Evolutionary conservation across 768 basidiomycete genomes (phyloP), one percentile per base, ranked within the genome.

Genomic region (Tulasnella sp.): DNA sequence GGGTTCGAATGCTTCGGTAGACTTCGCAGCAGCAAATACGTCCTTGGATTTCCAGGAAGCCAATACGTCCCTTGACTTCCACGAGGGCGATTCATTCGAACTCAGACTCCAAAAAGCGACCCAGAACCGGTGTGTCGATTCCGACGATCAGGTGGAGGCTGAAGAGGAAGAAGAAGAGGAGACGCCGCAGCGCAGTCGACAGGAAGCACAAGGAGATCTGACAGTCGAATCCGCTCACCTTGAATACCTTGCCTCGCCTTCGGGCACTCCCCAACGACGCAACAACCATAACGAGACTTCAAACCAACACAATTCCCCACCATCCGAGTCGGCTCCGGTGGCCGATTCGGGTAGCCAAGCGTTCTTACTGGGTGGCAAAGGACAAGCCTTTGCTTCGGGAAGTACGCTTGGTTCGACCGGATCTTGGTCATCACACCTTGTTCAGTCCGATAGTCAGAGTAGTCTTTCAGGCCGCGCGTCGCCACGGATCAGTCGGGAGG

Each of bases 41-140:
- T 74, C 73, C 3, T 36, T 74, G 15, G 73, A 74, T 54, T 72
- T 72, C 49, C 40, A 72, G 4, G 71, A 72, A 52, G 42, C 71
- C 38, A 84, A 87, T 76, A 84, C 86, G 2, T 88, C 88, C 70
- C 81, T 84, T 80, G 85, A 79, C 54, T 74, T 76, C 22, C 71
- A 69, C 54, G 76, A 81, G 19, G 81, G 79, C 29, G 58, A 64
- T 9, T 76, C 78, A 1, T 76, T 52, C 25, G 78, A 79, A 25
- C 12, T 80, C 40, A 77, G 64, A 3, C 22, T 38, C 17, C 38
- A 78, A 79, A 9, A 54, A 72, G 69, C 79, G 88, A 71, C 77
- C 80, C n/a, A 64, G 58, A n/a, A 34, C 8, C 58, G 25, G 29
- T 64, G 25, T 25, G 84, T 82, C 77, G 82, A 85, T 79, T 74